phyloP scores from a whole-genome alignment of 768 basidiomycete genomes.

The button mushroom (Agaricus bisporus) region DNA sequence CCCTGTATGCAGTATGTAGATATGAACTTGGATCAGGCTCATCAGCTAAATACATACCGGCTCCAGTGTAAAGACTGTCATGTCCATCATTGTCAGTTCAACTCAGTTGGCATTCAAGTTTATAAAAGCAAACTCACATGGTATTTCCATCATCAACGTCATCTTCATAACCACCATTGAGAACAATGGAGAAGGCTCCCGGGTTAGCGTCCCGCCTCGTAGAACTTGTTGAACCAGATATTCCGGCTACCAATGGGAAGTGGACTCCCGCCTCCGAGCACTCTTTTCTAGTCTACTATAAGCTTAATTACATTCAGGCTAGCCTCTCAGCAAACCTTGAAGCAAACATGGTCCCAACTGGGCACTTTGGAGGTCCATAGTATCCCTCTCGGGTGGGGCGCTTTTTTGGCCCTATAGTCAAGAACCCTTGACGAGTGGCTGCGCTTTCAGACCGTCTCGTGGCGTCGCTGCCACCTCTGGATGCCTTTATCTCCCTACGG shows the following conservation, averaged over 20 bases:
- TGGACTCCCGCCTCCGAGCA: slow-evolving; percentile 24
- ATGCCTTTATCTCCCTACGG: neutral
- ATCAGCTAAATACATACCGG: slow-evolving; percentile 20
- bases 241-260: slow-evolving; percentile 24
- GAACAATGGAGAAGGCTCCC: slow-evolving; percentile 36
- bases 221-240: slow-evolving; percentile 19
- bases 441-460: neutral
- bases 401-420: neutral
- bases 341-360: slow-evolving; percentile 5
- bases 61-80: slow-evolving; percentile 32
- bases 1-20: neutral
- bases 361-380: slow-evolving; percentile 5
- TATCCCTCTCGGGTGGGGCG: neutral
- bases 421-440: neutral
- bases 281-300: slow-evolving; percentile 18
- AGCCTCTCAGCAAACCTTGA: slow-evolving; percentile 1
- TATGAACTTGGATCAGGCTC: neutral
- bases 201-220: neutral
- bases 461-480: neutral
- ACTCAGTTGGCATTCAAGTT: neutral
- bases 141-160: slow-evolving; percentile 32
- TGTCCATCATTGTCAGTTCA: neutral
- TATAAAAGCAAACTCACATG: slow-evolving; percentile 22
- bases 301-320: neutral
- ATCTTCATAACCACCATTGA: slow-evolving; percentile 36